Conservation (phyloP, 225 moss, liverwort and hornwort genomes). For the Bryum argenteum region DNA sequence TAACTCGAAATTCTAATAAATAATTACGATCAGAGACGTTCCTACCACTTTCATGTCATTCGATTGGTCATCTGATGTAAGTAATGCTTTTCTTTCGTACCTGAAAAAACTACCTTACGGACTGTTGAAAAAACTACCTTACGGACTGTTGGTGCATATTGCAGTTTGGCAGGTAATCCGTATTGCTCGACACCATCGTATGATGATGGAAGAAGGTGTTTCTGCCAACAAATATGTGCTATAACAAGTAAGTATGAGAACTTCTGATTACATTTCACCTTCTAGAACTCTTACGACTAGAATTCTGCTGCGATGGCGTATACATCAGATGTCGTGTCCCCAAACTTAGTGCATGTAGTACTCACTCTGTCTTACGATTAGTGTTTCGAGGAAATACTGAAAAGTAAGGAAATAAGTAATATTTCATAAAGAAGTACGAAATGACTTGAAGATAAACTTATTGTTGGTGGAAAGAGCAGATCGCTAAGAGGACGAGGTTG, state of each 20-base stretch:
- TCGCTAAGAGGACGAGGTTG: no score
- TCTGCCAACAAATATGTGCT: conserved; percentile 39
- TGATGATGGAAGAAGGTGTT: conserved; percentile 36
- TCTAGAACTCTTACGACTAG: not conserved
- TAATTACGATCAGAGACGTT: not conserved
- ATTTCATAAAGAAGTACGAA: no score
- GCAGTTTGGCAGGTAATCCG: conserved; percentile 40
- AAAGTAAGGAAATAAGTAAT: no score
- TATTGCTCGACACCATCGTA: conserved; percentile 20
- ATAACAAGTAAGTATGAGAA: conserved; percentile 22
- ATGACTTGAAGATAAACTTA: no score
- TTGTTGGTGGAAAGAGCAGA: no score
- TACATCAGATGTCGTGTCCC: not conserved
- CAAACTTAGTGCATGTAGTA: not conserved
- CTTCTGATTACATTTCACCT: not conserved
- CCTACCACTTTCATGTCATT: not conserved
- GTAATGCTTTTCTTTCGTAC: not conserved
- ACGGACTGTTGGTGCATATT: not conserved
- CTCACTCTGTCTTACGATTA: no score
- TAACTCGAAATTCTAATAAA: not conserved
- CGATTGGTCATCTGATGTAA: not conserved
- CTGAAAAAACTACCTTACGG: not conserved
- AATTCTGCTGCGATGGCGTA: not conserved
- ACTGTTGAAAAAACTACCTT: not conserved
- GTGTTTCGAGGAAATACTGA: no score